phyloP scores from a whole-genome alignment of 2,329 filamentous ascomycete species.

The Plectosphaerella sp. region DNA sequence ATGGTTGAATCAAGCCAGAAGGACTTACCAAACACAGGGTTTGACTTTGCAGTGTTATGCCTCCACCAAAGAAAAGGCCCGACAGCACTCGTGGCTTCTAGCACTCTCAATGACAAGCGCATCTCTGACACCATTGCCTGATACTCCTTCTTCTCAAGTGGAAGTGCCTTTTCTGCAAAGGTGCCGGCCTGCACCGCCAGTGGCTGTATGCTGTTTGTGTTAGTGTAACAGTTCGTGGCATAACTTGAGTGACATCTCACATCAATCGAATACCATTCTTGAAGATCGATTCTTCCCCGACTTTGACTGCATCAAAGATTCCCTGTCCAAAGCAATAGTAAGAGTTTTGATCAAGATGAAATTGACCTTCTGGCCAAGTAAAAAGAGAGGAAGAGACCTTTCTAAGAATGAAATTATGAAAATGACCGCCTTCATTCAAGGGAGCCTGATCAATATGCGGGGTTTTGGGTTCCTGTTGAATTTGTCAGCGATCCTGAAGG shows the following conservation, averaged over 20 bases:
- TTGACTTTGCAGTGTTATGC: too few species aligned
- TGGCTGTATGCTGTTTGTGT: not conserved
- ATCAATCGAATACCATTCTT: not conserved
- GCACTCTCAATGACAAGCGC: not conserved
- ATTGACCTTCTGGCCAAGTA: too few species aligned
- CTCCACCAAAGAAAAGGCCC: not conserved
- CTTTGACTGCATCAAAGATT: not conserved
- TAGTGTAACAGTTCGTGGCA: not conserved
- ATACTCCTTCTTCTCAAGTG: not conserved
- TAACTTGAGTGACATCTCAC: not conserved
- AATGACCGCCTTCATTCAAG: not conserved
- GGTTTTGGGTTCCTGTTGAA: not conserved
- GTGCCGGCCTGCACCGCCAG: not conserved
- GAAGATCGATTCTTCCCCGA: not conserved
- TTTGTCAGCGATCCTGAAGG: not conserved
- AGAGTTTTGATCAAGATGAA: not conserved
- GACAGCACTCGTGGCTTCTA: not conserved
- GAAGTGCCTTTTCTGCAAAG: not conserved
- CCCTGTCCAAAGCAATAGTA: not conserved
- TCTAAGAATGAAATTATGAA: not conserved
- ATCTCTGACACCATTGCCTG: not conserved
- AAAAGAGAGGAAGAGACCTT: not conserved
- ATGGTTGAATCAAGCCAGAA: not conserved
- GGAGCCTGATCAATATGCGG: not conserved
- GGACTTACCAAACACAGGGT: too few species aligned